These are phyloP conservation scores for Syncephalastrum sp. DNA, from an alignment of 371 early-diverging fungal genomes.

Conservation along the genomic window DNA sequence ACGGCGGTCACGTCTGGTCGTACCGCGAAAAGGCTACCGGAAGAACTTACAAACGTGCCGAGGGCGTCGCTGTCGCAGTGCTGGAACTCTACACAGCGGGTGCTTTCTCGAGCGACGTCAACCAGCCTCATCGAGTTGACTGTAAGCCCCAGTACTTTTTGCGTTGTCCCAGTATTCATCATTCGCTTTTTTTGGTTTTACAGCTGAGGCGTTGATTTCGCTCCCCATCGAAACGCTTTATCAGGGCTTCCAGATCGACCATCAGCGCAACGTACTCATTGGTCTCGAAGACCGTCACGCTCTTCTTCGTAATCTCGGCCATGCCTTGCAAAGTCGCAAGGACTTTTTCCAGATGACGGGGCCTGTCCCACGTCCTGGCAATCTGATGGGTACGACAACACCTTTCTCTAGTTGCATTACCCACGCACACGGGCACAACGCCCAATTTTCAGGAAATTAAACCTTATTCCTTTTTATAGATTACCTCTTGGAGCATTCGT, in stretches of 20 bases:
- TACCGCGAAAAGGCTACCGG: conserved; percentile 62
- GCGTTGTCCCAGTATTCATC: too few relatives aligned
- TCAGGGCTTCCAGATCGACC: conserved; percentile 74
- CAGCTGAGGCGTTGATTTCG: conserved; percentile 51
- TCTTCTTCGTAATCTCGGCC: conserved; percentile 73
- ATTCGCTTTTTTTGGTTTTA: too few relatives aligned
- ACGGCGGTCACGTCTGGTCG: conserved; percentile 82
- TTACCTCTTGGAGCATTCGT: conserved; percentile 37
- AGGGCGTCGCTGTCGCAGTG: conserved; percentile 87
- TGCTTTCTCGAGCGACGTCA: conserved; percentile 67
- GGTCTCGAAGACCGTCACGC: conserved; percentile 77
- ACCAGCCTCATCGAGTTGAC: conserved; percentile 75
- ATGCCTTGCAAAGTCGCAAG: conserved; percentile 29
- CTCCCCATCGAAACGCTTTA: conserved; percentile 58
- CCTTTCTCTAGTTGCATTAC: conserved; percentile 1
- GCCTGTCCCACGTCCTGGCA: conserved; percentile 74
- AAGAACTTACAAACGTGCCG: conserved; percentile 63
- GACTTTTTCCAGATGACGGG: conserved; percentile 44
- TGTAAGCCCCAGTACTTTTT: conserved; percentile 33
- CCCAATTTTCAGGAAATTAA: neutral
- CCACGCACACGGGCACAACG: neutral
- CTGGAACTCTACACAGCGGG: conserved; percentile 82
- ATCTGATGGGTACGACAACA: conserved; percentile 66
- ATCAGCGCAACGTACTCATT: conserved; percentile 65
- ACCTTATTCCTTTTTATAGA: conserved; percentile 17